Base-by-base conservation (phyloP, 306 rosid genomes). In the Ochetophila trinervis region DNA sequence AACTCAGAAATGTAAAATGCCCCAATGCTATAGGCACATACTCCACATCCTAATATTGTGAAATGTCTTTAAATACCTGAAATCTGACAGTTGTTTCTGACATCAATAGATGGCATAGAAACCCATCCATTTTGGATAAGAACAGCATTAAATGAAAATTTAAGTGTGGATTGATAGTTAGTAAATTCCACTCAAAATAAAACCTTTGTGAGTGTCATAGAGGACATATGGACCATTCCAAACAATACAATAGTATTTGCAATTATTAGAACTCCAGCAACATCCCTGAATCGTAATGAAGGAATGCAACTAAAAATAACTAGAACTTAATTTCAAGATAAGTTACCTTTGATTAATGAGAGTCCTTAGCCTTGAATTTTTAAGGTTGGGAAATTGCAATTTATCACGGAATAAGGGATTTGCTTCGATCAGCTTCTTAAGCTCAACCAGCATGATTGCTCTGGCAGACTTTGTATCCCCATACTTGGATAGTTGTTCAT, bases 401-500 rank as follows among this genome's bases (percentile, higher is more conserved):
- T 93, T 93, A 78, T 93, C 98, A 5, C 98, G 96, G 71, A 93
- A 93, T 30, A 93, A 75, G 32, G 98, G 98, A 76, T 93, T 93
- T 6, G 97, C 98, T 78, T 93, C 98, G 32, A 93, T 89, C 79
- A 93, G 86, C 84, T 93, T 93, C 83, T 93, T 93, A 57, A 93
- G 96, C 86, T 93, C 98, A 62, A 93, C 93, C 83, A 89, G 78
- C 98, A 93, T 93, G 65, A 93, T 93, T 65, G 98, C 91, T 68
- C 98, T 69, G 6, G 98, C 98, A 61, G 97, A 93, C 66, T 93
- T 93, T 2, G 97, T 93, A 79, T 93, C 98, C 45, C 98, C 98
- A 71, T 93, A 93, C 79, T 93, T 93, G 17, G 98, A 93, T 70
- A 93, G 76, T 75, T 93, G 98, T 76, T 93, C 98, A 47, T 93